These are phyloP conservation scores for Apodospora peruviana DNA, from an alignment of 495 filamentous ascomycete species.

Conservation along the genomic window DNA sequence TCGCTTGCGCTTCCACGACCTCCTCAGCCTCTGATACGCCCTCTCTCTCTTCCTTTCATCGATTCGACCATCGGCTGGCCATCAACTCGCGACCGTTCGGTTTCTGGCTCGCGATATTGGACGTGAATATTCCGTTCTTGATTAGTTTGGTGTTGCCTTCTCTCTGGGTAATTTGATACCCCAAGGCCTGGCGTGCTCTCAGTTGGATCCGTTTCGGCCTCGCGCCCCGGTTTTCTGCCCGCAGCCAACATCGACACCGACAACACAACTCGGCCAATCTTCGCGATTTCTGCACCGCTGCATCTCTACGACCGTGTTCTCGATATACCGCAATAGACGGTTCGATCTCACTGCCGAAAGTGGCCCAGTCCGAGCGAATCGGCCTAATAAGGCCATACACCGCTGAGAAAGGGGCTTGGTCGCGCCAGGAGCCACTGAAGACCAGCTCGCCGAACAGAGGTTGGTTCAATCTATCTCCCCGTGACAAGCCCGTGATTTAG, in stretches of 20 bases:
- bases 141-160: constrained; percentile 13
- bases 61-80: constrained; percentile 22
- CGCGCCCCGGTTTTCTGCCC: constrained; percentile 26
- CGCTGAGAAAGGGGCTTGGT: constrained; percentile 21
- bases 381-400: constrained; percentile 17
- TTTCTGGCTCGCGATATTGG: constrained; percentile 17
- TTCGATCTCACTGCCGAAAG: constrained; percentile 5
- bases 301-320: too few species aligned
- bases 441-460: constrained; percentile 14
- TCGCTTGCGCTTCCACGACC: constrained; percentile 42
- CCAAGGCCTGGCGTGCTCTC: neutral
- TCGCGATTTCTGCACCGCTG: constrained; percentile 13
- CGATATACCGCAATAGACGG: neutral
- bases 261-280: constrained; percentile 2
- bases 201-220: constrained; percentile 12
- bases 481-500: neutral
- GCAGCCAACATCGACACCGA: constrained; percentile 9
- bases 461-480: neutral
- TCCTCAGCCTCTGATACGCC: constrained; percentile 31
- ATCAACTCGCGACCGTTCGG: constrained; percentile 17
- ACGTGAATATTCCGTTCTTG: constrained; percentile 15
- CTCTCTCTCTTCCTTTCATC: constrained; percentile 20
- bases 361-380: constrained; percentile 12
- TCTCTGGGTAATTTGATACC: neutral
- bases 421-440: constrained; percentile 8